Evolutionary conservation across 169 alveolate genomes (phyloP).

Genomic region (Plasmodium blacklocki): DNA sequence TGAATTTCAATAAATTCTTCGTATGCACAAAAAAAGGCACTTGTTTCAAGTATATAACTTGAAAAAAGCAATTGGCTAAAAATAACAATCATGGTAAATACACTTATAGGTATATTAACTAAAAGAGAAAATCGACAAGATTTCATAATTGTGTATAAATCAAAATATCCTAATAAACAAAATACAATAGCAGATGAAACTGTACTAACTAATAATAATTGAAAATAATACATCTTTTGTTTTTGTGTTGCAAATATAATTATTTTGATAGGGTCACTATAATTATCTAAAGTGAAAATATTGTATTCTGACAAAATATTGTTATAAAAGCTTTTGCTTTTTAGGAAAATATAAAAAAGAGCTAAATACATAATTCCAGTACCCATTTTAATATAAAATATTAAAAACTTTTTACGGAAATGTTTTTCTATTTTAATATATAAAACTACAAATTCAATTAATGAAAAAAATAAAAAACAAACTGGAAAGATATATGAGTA

Average conservation of each 20-base stretch:
- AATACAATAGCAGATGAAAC: slow-evolving; percentile 25
- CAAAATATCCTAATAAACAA: slow-evolving; percentile 20
- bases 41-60: slow-evolving; percentile 56
- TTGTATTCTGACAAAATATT: slow-evolving; percentile 23
- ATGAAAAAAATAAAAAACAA: slow-evolving; percentile 21
- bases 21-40: slow-evolving; percentile 43
- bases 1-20: slow-evolving; percentile 24
- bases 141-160: slow-evolving; percentile 51
- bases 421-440: slow-evolving; percentile 25
- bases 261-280: slow-evolving; percentile 37
- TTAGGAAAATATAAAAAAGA: slow-evolving; percentile 48
- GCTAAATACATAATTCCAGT: slow-evolving; percentile 35
- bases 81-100: slow-evolving; percentile 29
- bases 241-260: slow-evolving; percentile 54
- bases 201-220: slow-evolving; percentile 31
- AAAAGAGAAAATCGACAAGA: slow-evolving; percentile 49
- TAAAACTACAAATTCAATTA: slow-evolving; percentile 38
- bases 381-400: slow-evolving; percentile 19
- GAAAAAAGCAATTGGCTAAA: slow-evolving; percentile 45
- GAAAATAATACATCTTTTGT: slow-evolving; percentile 44
- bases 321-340: slow-evolving; percentile 35
- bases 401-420: slow-evolving; percentile 39
- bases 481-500: slow-evolving; percentile 35
- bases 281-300: slow-evolving; percentile 17
- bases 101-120: slow-evolving; percentile 26